A percentile compares a stretch with the other conserved stretches of the same genome.
phyloP scores from a whole-genome alignment of 2,329 filamentous ascomycete genomes.

The Xylaria sp. region DNA sequence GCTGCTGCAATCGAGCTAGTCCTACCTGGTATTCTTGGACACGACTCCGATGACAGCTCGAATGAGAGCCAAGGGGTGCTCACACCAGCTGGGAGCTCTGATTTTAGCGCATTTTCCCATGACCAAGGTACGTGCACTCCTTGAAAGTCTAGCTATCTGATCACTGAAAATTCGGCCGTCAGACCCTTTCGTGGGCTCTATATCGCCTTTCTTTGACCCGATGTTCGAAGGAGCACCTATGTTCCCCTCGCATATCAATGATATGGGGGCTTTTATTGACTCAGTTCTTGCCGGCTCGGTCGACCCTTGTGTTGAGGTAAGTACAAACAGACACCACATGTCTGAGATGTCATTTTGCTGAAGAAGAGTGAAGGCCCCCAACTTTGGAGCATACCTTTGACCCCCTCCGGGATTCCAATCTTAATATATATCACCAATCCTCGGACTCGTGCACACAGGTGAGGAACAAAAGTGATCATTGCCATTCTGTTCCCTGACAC shows the following conservation, averaged over 20 bases:
- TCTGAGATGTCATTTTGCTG: not conserved
- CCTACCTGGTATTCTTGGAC: conserved; percentile 29
- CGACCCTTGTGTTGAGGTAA: conserved; percentile 31
- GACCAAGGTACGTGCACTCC: conserved; percentile 24
- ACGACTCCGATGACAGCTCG: conserved; percentile 22
- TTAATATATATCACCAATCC: not conserved
- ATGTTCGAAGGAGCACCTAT: conserved; percentile 35
- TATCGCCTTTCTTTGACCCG: conserved; percentile 32
- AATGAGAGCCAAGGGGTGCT: conserved; percentile 20
- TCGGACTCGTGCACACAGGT: not conserved
- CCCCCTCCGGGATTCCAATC: not conserved
- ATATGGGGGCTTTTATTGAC: conserved; percentile 33
- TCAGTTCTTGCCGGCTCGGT: conserved; percentile 30
- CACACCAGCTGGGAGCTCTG: conserved; percentile 17
- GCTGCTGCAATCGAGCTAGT: conserved; percentile 32
- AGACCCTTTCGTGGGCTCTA: conserved; percentile 33
- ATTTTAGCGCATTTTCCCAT: conserved; percentile 4
- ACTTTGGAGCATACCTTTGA: conserved; percentile 13
- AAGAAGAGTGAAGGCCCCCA: conserved; percentile 15
- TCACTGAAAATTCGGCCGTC: not conserved
- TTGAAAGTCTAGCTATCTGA: not conserved
- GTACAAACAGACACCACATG: not conserved
- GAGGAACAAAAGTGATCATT: not conserved
- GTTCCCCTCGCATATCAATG: conserved; percentile 33
- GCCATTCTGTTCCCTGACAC: not conserved